Conservation (phyloP, 73 alveolate species). For the Diophrys sp. region DNA sequence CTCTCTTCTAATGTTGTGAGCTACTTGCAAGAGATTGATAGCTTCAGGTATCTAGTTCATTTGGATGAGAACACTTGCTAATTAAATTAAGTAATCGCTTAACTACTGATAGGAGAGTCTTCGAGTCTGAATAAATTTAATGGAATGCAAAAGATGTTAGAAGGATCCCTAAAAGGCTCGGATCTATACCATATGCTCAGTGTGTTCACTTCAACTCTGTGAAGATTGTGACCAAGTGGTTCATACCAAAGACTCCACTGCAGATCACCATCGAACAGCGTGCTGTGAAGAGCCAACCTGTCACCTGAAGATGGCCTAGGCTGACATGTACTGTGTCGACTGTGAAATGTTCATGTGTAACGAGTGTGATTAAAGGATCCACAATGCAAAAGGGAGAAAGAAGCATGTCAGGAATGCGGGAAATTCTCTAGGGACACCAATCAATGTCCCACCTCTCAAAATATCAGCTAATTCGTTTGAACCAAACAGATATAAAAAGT, state of each 20-base stretch:
- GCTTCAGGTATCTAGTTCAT: no score
- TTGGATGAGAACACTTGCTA: no score
- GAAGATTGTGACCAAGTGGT: neutral
- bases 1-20: no score
- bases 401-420: conserved; percentile 8
- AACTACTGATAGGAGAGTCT: no score
- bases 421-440: neutral
- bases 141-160: neutral
- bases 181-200: neutral
- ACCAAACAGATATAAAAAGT: neutral
- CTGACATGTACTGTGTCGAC: conserved; percentile 16
- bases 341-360: conserved; percentile 27
- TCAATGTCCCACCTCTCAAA: conserved; percentile 2
- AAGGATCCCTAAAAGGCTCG: neutral
- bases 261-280: neutral
- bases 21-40: no score
- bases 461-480: neutral
- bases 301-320: neutral
- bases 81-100: no score
- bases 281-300: neutral
- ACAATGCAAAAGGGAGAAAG: conserved; percentile 22
- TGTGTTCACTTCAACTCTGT: neutral
- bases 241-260: neutral
- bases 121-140: neutral
- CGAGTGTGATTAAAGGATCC: conserved; percentile 26